These are phyloP conservation scores for Phylloporus sp. DNA, from an alignment of 768 basidiomycete genomes.

Conservation along the genomic window DNA sequence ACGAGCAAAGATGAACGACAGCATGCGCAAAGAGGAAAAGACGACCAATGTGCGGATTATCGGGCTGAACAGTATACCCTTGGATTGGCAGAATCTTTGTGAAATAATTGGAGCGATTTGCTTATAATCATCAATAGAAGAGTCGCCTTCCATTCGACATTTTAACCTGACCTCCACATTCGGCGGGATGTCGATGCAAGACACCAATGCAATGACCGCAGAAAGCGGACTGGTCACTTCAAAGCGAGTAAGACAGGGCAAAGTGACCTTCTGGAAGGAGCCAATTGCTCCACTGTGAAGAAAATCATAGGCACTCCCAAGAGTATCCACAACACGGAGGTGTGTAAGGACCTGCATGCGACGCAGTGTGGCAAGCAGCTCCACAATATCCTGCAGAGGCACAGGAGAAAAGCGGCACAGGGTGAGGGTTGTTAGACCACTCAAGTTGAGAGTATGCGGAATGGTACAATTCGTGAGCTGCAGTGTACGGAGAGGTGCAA, in stretches of 20 bases:
- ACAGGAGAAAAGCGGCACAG: conserved; percentile 19
- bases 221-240: conserved; percentile 2
- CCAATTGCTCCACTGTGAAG: neutral
- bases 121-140: neutral
- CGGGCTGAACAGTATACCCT: neutral
- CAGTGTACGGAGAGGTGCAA: neutral
- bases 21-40: too few species aligned
- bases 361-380: conserved; percentile 31
- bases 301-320: conserved; percentile 11
- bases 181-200: conserved; percentile 3
- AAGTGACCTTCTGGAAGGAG: neutral
- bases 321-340: conserved; percentile 30
- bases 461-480: neutral
- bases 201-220: neutral
- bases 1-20: neutral
- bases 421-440: conserved; percentile 33
- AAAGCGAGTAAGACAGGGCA: conserved; percentile 4
- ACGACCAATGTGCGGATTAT: neutral
- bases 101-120: neutral
- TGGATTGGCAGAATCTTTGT: neutral
- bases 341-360: conserved; percentile 32
- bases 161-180: too few species aligned
- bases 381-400: conserved; percentile 19
- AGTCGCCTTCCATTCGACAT: too few species aligned
- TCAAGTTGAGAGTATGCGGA: neutral